Evolutionary conservation across 768 basidiomycete genomes (phyloP), one percentile per base, ranked within the genome.

Genomic region (Hypholoma sublateritium): DNA sequence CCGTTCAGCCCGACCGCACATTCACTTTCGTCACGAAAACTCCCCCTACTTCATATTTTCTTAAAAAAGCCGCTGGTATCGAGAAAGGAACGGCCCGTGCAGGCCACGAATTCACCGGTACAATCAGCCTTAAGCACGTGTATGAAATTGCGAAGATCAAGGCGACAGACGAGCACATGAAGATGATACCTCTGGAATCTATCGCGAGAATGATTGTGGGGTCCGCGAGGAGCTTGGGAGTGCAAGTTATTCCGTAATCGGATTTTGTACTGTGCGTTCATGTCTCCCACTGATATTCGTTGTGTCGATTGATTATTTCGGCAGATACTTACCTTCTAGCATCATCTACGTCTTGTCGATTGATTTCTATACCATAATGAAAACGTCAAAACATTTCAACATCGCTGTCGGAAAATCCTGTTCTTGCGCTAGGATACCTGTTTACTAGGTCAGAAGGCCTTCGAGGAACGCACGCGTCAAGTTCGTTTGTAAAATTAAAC

Each of bases 101-200:
- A 65, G 86, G 93, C 56, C 84, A 89, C 74, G 88, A 91, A 67
- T 77, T 80, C 58, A 78, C 84, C 59, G 93, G 89, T 49, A 93
- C 90, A 45, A 81, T 98, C 71, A 91, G 84, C 68, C 81, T 98
- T 66, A 99, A 99, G 80, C 95, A 98, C 79, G 83, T 98, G 70
- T 98, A 95, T 73, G 97, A 98, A 80, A 97, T 99, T 70, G 93
- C 96, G 36, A 96, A 92, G 81, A 91, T 99, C 72, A 99, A 99
- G 78, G 82, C 85, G 52, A 84, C 81, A 67, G 97, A 99, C 75
- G 89, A 89, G 61, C 89, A 93, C 71, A 77, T 97, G 79, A 89
- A 84, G 76, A 89, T 90, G 68, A 80, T 97, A 61, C 84, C 86
- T 60, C 79, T 96, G 60, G 91, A 97, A 78, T 85, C 86, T 64